Percentiles rank a stretch among this genome's conserved stretches.
Evolutionary conservation across 2,329 filamentous ascomycete genomes (phyloP).

Genomic region (Cladophialophora immunda): DNA sequence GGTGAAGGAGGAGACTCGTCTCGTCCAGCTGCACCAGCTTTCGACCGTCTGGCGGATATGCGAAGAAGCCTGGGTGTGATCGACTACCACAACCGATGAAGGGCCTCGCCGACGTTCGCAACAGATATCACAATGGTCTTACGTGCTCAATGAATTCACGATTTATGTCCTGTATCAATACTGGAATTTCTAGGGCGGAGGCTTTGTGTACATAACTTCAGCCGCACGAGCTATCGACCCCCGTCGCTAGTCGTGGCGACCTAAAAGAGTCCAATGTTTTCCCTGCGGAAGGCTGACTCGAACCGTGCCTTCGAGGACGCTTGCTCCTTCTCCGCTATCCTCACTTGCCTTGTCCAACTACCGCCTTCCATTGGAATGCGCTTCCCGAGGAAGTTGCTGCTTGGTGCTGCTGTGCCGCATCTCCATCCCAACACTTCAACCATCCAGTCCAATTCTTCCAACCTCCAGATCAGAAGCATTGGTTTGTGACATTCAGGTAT

Average conservation of each 20-base stretch:
- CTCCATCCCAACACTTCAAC: neutral
- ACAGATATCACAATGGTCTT: constrained; percentile 6
- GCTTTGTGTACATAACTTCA: neutral
- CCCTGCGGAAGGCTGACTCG: neutral
- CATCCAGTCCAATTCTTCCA: neutral
- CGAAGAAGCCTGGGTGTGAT: constrained; percentile 34
- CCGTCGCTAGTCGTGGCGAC: neutral
- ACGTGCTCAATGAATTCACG: constrained; percentile 23
- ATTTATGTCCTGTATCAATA: constrained; percentile 26
- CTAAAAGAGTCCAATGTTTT: neutral
- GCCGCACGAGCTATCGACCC: neutral
- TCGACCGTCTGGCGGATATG: constrained; percentile 35
- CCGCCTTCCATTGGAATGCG: neutral
- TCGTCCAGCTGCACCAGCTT: constrained; percentile 13
- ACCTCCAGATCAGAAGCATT: neutral
- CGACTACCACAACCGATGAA: constrained; percentile 13
- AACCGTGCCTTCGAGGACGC: neutral
- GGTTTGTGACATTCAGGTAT: constrained; percentile 5
- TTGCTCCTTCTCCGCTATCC: neutral
- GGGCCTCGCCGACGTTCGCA: neutral
- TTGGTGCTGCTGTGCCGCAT: neutral
- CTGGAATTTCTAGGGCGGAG: neutral
- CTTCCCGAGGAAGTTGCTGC: neutral
- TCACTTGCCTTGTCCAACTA: neutral
- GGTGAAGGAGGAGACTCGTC: constrained; percentile 10